Percentiles rank a stretch among this genome's conserved stretches.
These are phyloP conservation scores for Mycena capillaripes DNA, from an alignment of 768 basidiomycete genomes.

Conservation along the genomic window DNA sequence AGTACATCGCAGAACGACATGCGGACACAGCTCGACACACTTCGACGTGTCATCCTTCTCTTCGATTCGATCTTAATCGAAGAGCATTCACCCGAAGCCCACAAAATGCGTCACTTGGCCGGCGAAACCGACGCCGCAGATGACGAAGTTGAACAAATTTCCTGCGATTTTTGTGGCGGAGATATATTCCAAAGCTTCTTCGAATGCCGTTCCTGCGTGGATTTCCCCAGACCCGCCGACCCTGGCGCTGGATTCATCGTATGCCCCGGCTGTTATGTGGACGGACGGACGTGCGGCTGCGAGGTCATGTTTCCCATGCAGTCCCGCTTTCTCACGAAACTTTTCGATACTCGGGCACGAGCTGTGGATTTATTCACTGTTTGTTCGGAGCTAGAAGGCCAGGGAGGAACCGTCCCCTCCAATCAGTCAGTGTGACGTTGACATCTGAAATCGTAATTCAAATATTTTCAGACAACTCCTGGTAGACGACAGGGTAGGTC, in stretches of 20 bases:
- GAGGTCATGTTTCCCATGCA: conserved; percentile 72
- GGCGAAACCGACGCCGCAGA: background rate
- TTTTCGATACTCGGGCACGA: conserved; percentile 59
- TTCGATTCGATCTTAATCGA: conserved; percentile 34
- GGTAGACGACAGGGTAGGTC: conserved; percentile 39
- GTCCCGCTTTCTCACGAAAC: conserved; percentile 60
- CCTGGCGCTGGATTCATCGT: conserved; percentile 64
- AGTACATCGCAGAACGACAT: conserved; percentile 15
- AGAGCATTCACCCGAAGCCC: conserved; percentile 43
- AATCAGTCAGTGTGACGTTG: background rate
- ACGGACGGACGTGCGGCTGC: conserved; percentile 83
- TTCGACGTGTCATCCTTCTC: conserved; percentile 27
- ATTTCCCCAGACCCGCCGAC: conserved; percentile 16
- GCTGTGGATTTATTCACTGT: conserved; percentile 38
- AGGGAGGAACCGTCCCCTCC: background rate
- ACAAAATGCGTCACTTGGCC: conserved; percentile 22
- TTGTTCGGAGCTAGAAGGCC: background rate
- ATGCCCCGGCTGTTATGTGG: conserved; percentile 81
- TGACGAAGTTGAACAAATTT: conserved; percentile 50
- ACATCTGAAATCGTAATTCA: background rate
- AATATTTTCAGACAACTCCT: conserved; percentile 30
- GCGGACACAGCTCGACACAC: conserved; percentile 3
- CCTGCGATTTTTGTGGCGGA: conserved; percentile 85
- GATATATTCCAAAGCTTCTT: conserved; percentile 90
- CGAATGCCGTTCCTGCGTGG: conserved; percentile 69